Percentiles rank a stretch among this genome's conserved stretches.
Conservation (phyloP, 495 filamentous ascomycete species). For the Penicillium antarcticum region DNA sequence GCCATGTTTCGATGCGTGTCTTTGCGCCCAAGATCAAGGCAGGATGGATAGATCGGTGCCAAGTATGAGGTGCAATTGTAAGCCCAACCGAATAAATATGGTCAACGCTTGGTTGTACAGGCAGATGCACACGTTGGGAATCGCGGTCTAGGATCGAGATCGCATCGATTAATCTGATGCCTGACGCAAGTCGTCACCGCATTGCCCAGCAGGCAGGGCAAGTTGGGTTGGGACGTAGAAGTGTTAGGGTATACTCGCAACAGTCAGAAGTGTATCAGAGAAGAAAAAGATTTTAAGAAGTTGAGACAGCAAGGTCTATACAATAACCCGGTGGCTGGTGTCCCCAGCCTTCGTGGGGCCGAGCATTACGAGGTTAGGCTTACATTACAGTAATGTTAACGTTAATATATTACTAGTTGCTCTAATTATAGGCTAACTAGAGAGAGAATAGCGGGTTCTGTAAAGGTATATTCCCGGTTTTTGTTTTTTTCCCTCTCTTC, state of each 20-base stretch:
- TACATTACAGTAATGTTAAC: too few relatives aligned
- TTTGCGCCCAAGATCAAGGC: neutral
- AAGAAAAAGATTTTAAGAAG: neutral
- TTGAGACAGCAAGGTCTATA: constrained; percentile 12
- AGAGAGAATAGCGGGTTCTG: too few relatives aligned
- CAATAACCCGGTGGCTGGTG: constrained; percentile 30
- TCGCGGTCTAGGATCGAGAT: too few relatives aligned
- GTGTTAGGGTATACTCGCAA: neutral
- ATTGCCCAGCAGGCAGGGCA: constrained; percentile 8
- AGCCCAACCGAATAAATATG: constrained; percentile 2
- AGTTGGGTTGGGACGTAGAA: neutral
- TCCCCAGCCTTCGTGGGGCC: constrained; percentile 28
- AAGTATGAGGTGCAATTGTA: constrained; percentile 7
- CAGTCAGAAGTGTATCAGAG: neutral
- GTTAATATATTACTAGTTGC: too few relatives aligned
- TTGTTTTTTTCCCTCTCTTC: too few relatives aligned
- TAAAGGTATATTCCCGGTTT: too few relatives aligned
- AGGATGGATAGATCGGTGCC: neutral
- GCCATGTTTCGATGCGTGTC: constrained; percentile 11
- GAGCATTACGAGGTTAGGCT: constrained; percentile 2
- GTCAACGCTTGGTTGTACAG: neutral
- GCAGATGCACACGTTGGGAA: neutral
- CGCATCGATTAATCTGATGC: constrained; percentile 18
- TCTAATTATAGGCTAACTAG: too few relatives aligned
- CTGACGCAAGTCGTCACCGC: constrained; percentile 19